Evolutionary conservation across 495 filamentous ascomycete genomes (phyloP).

Genomic region (Friedmanniomyces simplex): DNA sequence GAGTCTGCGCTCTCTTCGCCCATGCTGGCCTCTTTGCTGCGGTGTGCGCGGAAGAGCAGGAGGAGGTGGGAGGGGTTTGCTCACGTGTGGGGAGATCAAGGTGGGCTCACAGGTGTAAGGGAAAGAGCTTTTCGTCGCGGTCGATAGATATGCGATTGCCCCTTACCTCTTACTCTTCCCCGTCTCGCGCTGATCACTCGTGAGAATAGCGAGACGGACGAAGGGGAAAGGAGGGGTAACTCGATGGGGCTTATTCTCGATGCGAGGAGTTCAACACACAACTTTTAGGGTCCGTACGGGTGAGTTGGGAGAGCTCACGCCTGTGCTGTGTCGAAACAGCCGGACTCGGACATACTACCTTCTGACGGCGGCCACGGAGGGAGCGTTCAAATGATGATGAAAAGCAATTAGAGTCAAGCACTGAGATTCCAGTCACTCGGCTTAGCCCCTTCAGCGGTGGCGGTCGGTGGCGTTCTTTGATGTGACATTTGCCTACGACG

Average conservation of each 20-base stretch:
- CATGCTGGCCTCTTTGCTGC: conserved; percentile 26
- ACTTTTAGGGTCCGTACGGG: conserved; percentile 43
- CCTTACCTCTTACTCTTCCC: conserved; percentile 1
- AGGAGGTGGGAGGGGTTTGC: conserved; percentile 28
- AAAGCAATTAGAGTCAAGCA: conserved; percentile 98
- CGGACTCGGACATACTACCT: conserved; percentile 38
- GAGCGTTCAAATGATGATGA: conserved; percentile 83
- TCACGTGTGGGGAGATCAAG: conserved; percentile 27
- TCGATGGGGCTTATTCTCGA: conserved; percentile 99
- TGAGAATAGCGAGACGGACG: not conserved
- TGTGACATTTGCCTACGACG: conserved; percentile 70
- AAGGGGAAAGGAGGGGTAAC: conserved; percentile 51
- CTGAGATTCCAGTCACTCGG: conserved; percentile 51
- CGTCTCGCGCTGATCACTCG: not conserved
- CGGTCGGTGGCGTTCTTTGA: conserved; percentile 42
- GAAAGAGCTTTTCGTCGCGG: conserved; percentile 61
- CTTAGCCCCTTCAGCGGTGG: conserved; percentile 38
- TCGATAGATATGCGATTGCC: conserved; percentile 99
- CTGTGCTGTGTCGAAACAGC: conserved; percentile 57
- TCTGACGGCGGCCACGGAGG: not conserved
- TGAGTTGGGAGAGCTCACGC: not conserved
- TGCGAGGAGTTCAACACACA: conserved; percentile 67
- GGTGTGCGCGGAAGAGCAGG: conserved; percentile 29
- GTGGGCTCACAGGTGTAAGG: conserved; percentile 30
- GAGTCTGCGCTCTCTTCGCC: conserved; percentile 57